Base-by-base conservation (phyloP, 768 basidiomycete species). In the Hygrocybe punicea region DNA sequence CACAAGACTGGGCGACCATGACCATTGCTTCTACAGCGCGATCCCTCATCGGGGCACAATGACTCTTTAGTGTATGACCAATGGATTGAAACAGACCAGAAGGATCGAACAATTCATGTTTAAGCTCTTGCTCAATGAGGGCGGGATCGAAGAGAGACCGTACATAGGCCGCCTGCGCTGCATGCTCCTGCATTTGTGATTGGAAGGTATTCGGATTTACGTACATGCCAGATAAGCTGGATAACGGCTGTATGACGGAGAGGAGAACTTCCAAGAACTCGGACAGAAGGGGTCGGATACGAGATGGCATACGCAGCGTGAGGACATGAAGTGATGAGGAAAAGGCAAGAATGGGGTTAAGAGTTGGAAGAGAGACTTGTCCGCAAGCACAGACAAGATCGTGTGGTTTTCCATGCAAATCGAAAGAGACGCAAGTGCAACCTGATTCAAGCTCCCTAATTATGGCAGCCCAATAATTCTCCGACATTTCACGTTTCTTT, bases 21-120 rank as follows among this genome's bases (percentile, higher is more conserved):
- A 96, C 85, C 90, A 97, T 92, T 37, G 79, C 80, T 66, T 93
- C 90, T 24, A 97, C 87, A 44, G 84, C 81, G 13, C 76, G 80
- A 71, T 97, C 94, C 35, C 94, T 79, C 86, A 96, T 94, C 13
- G 94, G 94, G 6, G 94, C 94, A 60, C 94, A 96, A 64, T 97
- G 93, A 35, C 84, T 84, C 70, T 95, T 92, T 60, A 96, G 80
- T 16, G 88, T 87, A 60, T 82, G 78, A 13, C 91, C 93, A 58
- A 97, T 85, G 58, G 85, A 83, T 46, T 78, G 68, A 73, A 96
- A 93, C 47, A 95, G 78, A 9, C 84, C 84, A 6, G 84, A 81
- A 23, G 90, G 84, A 73, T 93, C 90, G 67, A 91, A 93, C 8
- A 90, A 73, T 34, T 82, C 80, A 60, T 86, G 86, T 53, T 77